phyloP scores from a whole-genome alignment of 2,329 filamentous ascomycete genomes.

The Fusarium siculi region DNA sequence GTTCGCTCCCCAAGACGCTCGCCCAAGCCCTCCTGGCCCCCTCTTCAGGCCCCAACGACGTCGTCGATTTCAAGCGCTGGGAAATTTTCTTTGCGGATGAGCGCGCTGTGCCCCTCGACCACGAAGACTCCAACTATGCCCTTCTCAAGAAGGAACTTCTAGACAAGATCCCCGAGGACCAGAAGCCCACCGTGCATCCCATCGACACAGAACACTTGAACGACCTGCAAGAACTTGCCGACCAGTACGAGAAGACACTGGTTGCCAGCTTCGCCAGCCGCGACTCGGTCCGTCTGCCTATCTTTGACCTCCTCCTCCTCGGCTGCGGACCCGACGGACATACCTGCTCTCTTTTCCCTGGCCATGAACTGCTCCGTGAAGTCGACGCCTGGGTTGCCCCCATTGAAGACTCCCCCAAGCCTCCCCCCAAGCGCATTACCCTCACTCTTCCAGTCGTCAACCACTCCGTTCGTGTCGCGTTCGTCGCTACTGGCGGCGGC shows the following conservation, averaged over 20 bases:
- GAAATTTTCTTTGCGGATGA: slow-evolving; percentile 99
- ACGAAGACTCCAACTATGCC: slow-evolving; percentile 93
- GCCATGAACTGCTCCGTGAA: slow-evolving; percentile 87
- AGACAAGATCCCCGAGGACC: slow-evolving; percentile 80
- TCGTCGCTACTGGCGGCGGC: slow-evolving; percentile 87
- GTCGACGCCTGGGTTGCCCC: slow-evolving; percentile 90
- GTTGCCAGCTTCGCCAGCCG: slow-evolving; percentile 88
- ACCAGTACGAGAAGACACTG: slow-evolving; percentile 90
- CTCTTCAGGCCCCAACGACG: slow-evolving; percentile 65
- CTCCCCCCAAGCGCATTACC: slow-evolving; percentile 89
- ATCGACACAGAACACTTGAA: slow-evolving; percentile 75
- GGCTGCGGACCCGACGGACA: slow-evolving; percentile 97
- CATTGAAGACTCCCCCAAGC: slow-evolving; percentile 94
- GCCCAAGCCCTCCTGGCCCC: slow-evolving; percentile 81
- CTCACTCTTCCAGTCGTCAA: slow-evolving; percentile 91
- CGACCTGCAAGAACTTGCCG: slow-evolving; percentile 90
- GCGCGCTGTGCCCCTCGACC: slow-evolving; percentile 89
- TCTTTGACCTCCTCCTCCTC: slow-evolving; percentile 93
- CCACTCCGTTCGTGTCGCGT: slow-evolving; percentile 86
- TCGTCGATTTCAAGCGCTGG: slow-evolving; percentile 85
- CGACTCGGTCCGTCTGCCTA: slow-evolving; percentile 92
- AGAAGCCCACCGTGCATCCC: slow-evolving; percentile 78
- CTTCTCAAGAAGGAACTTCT: slow-evolving; percentile 89
- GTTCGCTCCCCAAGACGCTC: slow-evolving; percentile 89
- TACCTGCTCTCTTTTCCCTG: slow-evolving; percentile 96